Evolutionary conservation across 2,329 filamentous ascomycete species (phyloP), one percentile per base, ranked within the genome.

Genomic region (Rutstroemia sp.): DNA sequence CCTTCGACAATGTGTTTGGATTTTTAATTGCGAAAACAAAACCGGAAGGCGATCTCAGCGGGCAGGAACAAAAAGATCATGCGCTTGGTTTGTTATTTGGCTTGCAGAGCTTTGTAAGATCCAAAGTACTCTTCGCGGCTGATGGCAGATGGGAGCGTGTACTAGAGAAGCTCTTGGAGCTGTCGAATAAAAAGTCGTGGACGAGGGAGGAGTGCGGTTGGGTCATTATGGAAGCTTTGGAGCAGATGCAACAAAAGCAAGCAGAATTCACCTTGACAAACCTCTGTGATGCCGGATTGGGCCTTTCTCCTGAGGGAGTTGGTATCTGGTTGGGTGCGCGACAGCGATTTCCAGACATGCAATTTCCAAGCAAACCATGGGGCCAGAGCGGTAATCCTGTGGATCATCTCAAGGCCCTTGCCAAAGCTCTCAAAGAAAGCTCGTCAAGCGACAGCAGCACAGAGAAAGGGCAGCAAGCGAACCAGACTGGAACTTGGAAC

Each of bases 11-110:
- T 55, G 73, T 81, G 0, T 66, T 85, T 34, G 71, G 70, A 34
- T 74, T 82, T 23, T 67, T 86, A 42, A 67, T 80, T 19, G 77
- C 82, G 56, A 82, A 80, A 66, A 83, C 78, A 0, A 74, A 78
- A 52, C 70, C 78, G 0, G 74, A 75, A 8, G 80, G 79, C 34
- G 82, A 78, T 63, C 69, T 79, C 21, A 75, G 77, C 1, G 77
- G 78, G 38, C 79, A 96, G 76, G 92, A 97, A 74, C 87, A 91
- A 72, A 81, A 90, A 65, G 91, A 97, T 68, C 85, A 91, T 69
- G 81, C 85, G 62, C 88, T 96, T 62, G 94, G 94, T 6, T 84
- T 89, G 63, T 74, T 96, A 1, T 96, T 96, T 67, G 92, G 91
- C 2, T 80, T 92, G 45, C 88, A 95, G 70, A 89, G 89, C 58